Conservation (phyloP, 768 basidiomycete genomes). For the Phlebiopsis gigantea region DNA sequence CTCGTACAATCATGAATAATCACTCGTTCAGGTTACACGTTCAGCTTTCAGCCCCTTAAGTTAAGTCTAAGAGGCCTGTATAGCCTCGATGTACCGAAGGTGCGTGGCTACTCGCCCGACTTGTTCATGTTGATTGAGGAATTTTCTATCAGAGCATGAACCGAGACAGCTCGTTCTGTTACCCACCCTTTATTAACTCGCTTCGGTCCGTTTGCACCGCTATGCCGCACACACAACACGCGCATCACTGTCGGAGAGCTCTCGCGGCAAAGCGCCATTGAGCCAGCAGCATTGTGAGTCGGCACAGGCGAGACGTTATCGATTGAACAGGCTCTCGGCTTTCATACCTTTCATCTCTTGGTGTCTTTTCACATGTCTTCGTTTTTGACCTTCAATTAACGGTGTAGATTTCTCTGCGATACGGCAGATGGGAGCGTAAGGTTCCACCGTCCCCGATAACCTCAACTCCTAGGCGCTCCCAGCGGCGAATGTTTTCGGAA, state of each 20-base stretch:
- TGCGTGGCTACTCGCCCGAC: background rate
- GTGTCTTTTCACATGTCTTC: background rate
- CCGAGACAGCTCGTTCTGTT: background rate
- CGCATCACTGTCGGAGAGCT: constrained; percentile 1
- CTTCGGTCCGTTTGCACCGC: constrained; percentile 7
- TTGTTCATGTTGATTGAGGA: background rate
- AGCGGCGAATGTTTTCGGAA: background rate
- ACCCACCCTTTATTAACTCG: constrained; percentile 1
- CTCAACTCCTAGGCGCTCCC: background rate
- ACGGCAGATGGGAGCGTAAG: background rate
- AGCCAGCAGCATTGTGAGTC: background rate
- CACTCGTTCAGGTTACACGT: background rate
- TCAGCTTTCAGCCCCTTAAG: background rate
- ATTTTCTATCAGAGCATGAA: constrained; percentile 2
- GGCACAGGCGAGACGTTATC: background rate
- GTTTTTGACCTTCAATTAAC: background rate
- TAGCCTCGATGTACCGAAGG: background rate
- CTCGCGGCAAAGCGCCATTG: background rate
- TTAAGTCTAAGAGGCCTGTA: constrained; percentile 1
- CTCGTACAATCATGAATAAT: background rate
- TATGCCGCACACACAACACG: constrained; percentile 2
- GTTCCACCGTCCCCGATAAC: background rate
- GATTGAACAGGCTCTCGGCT: background rate
- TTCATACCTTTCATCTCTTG: background rate
- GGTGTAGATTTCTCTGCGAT: background rate